phyloP scores from a whole-genome alignment of 202 grass and related monocot species.

The Panicum virgatum region DNA sequence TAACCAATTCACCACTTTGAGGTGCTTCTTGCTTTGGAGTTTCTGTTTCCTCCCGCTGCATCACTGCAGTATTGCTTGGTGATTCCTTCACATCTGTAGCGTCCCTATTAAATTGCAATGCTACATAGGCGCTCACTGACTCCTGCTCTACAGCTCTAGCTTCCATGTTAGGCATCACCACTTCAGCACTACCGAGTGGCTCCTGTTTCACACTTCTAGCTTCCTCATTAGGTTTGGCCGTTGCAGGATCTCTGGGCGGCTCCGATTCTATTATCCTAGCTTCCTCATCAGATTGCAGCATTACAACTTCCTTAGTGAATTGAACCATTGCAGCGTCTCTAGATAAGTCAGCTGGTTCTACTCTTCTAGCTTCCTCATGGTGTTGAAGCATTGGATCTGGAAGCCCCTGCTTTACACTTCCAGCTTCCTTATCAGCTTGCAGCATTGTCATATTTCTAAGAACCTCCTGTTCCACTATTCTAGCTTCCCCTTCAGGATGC shows the following conservation, averaged over 20 bases:
- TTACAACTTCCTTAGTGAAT: neutral
- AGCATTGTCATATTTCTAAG: neutral
- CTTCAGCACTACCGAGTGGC: neutral
- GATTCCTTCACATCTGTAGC: constrained; percentile 5
- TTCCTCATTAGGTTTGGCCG: neutral
- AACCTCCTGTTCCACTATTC: neutral
- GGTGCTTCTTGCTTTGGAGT: constrained; percentile 11
- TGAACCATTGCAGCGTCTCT: neutral
- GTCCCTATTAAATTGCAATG: constrained; percentile 7
- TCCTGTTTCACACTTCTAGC: neutral
- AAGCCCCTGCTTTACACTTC: neutral
- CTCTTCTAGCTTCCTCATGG: neutral
- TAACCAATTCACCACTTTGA: constrained; percentile 8
- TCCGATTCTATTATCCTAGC: constrained; percentile 2
- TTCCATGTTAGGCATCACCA: neutral
- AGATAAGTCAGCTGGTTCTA: neutral
- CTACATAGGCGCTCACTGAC: neutral
- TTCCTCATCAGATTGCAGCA: constrained; percentile 13
- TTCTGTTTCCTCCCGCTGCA: neutral
- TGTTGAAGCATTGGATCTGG: constrained; percentile 15
- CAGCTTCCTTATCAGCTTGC: constrained; percentile 8
- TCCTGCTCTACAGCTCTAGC: no score
- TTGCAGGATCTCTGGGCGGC: neutral
- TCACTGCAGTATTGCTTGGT: neutral
- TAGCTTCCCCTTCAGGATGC: constrained; percentile 1